These are phyloP conservation scores for Astragalus membranaceus DNA, from an alignment of 306 rosid species.

Conservation along the genomic window DNA sequence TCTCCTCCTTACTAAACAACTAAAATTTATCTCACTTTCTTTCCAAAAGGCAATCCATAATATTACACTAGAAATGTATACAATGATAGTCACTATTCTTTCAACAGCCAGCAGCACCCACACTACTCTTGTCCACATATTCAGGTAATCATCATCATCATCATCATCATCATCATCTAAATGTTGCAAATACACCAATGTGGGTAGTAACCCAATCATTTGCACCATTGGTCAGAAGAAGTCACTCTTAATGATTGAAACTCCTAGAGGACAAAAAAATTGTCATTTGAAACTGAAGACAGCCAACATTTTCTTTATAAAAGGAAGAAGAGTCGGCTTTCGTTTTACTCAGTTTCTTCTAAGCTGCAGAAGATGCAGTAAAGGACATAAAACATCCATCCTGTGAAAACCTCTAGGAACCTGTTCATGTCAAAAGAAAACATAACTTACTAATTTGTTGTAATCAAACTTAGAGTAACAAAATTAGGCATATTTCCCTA, in stretches of 20 bases:
- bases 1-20: not conserved
- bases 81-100: not conserved
- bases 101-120: not conserved
- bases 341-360: slow-evolving; percentile 35
- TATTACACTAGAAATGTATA: not conserved
- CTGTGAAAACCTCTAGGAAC: slow-evolving; percentile 82
- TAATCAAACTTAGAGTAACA: not conserved
- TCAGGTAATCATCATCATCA: not conserved
- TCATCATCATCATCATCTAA: not conserved
- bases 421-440: slow-evolving; percentile 29
- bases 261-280: not conserved
- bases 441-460: not conserved
- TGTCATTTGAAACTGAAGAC: slow-evolving; percentile 15
- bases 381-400: slow-evolving; percentile 78
- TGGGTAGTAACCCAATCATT: not conserved
- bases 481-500: slow-evolving; percentile 11
- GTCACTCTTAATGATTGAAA: not conserved
- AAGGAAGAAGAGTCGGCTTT: slow-evolving; percentile 27
- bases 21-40: not conserved
- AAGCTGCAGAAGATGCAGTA: slow-evolving; percentile 76
- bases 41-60: not conserved
- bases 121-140: slow-evolving; percentile 5
- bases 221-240: not conserved
- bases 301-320: not conserved
- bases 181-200: not conserved